These are phyloP conservation scores for Paraurostyla sp. DNA, from an alignment of 73 alveolate genomes.

Conservation along the genomic window DNA sequence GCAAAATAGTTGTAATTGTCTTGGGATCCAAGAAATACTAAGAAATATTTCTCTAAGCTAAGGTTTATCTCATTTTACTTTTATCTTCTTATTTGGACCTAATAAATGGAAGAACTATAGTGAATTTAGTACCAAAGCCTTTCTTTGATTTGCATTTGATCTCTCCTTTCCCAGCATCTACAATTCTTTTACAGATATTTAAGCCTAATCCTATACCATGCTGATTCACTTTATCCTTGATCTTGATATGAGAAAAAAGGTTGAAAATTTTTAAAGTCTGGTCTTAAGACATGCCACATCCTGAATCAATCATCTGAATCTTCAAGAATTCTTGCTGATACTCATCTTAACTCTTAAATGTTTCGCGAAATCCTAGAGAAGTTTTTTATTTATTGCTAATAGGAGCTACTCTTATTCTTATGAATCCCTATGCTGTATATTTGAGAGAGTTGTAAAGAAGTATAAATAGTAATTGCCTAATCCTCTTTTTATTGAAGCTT, in stretches of 20 bases:
- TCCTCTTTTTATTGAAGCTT: background rate
- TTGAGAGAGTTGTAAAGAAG: too few relatives aligned
- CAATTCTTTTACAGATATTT: background rate
- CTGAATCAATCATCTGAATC: background rate
- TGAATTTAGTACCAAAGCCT: background rate
- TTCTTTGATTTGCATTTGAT: background rate
- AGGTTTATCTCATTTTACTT: too few relatives aligned
- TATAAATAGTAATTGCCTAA: too few relatives aligned
- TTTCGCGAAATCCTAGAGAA: too few relatives aligned
- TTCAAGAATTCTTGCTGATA: background rate
- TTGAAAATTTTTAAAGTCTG: background rate
- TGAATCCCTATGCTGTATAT: background rate
- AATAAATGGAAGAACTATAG: background rate
- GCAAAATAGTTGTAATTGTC: background rate
- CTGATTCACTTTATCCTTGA: background rate
- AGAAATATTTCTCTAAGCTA: too few relatives aligned
- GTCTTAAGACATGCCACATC: background rate
- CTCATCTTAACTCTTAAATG: background rate
- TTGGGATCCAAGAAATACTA: too few relatives aligned
- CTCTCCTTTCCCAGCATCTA: background rate
- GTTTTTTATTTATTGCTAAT: background rate
- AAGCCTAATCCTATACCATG: too few relatives aligned
- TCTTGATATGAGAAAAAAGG: background rate
- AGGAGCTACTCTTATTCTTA: background rate
- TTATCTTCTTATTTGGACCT: too few relatives aligned